These are phyloP conservation scores for Cutaneotrichosporon sp. DNA, from an alignment of 1,284 basidiomycete species.

Conservation along the genomic window DNA sequence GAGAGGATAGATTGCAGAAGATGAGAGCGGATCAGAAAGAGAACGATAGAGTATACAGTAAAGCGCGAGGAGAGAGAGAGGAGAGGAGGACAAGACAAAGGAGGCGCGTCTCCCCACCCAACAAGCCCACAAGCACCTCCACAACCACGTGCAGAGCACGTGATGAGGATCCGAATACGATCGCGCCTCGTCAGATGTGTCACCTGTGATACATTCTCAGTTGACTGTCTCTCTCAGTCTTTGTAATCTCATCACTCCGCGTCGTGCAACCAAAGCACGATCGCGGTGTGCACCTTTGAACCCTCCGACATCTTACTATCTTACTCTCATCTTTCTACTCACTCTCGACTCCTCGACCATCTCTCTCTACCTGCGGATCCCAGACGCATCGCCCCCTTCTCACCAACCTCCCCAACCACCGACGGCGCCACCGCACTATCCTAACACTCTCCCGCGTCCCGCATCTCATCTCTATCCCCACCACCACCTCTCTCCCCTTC, in stretches of 20 bases:
- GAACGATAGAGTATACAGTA: not conserved
- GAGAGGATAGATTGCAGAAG: not conserved
- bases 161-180: not conserved
- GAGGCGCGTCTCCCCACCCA: not conserved
- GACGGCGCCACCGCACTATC: not conserved
- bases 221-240: not conserved
- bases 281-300: not conserved
- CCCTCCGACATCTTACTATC: not conserved
- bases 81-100: constrained; percentile 2
- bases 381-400: not conserved
- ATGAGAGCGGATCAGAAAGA: not conserved
- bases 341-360: not conserved
- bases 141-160: not conserved
- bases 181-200: not conserved
- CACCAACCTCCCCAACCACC: not conserved
- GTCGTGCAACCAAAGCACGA: not conserved
- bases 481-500: not conserved
- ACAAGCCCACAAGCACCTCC: not conserved
- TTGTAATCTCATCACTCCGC: not conserved
- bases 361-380: not conserved
- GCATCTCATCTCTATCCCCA: not conserved
- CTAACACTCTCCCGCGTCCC: not conserved
- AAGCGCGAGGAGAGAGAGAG: not conserved
- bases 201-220: not conserved
- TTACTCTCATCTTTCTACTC: not conserved